phyloP scores from a whole-genome alignment of 1,284 basidiomycete species.

The Marasmius oreades region DNA sequence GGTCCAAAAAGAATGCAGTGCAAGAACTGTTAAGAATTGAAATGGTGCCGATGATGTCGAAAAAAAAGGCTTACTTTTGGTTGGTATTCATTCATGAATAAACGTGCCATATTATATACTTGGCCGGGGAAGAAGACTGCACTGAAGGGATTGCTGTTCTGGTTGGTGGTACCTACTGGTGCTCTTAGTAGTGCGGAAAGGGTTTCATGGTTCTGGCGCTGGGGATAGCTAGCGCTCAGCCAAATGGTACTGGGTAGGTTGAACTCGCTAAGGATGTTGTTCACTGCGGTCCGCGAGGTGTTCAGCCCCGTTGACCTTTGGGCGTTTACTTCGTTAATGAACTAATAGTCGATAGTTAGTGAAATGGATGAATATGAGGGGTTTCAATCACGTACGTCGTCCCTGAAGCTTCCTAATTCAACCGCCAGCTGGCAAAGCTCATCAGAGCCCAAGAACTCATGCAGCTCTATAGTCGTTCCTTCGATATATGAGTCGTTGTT shows the following conservation, averaged over 20 bases:
- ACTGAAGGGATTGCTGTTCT: background rate
- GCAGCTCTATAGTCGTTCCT: background rate
- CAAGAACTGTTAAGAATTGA: background rate
- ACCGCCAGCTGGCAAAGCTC: background rate
- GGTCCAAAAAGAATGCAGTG: background rate
- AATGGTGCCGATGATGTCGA: background rate
- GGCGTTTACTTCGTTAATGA: background rate
- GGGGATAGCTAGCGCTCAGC: background rate
- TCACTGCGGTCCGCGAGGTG: background rate
- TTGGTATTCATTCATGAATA: background rate
- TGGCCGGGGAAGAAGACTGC: background rate
- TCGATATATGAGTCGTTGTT: background rate
- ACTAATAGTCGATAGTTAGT: background rate
- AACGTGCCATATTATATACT: background rate
- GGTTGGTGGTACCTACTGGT: no score
- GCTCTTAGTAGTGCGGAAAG: no score
- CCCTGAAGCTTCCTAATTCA: background rate
- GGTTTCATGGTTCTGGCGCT: no score
- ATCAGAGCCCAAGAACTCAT: background rate
- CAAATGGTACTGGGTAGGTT: background rate
- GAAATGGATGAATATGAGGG: background rate
- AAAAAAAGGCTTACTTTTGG: background rate
- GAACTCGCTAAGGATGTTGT: background rate
- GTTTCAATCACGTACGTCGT: background rate
- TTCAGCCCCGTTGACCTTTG: background rate